Conservation (phyloP, 371 early-diverging fungal genomes). For the Rhizopus sp. region DNA sequence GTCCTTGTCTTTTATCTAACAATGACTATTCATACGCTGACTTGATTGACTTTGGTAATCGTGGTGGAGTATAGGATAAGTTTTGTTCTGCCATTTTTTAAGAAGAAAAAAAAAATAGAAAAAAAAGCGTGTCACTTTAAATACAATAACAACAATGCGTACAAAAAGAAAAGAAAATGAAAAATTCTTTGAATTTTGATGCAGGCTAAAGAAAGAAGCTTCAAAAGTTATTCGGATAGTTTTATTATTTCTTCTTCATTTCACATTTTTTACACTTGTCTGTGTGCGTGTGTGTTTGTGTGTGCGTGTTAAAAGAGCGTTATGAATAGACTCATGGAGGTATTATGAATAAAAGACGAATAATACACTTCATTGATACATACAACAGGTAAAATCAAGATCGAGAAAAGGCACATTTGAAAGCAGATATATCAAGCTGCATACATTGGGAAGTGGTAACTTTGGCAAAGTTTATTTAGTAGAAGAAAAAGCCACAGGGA, state of each 20-base stretch:
- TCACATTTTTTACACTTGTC: not conserved
- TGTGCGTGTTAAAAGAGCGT: not conserved
- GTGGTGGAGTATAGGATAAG: no score
- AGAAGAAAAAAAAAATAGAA: no score
- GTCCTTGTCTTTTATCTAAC: no score
- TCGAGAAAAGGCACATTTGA: constrained; percentile 13
- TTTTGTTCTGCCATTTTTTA: no score
- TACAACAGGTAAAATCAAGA: constrained; percentile 7
- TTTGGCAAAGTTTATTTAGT: constrained; percentile 85
- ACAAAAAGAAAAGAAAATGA: no score
- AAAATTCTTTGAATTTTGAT: constrained; percentile 1
- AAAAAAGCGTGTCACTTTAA: no score
- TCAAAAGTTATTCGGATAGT: not conserved
- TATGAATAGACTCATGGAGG: constrained; percentile 3
- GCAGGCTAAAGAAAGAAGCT: not conserved
- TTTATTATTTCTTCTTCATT: constrained; percentile 1
- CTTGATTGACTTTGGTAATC: no score
- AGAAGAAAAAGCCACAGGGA: constrained; percentile 53
- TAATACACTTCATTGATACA: not conserved
- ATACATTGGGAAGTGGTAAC: constrained; percentile 80
- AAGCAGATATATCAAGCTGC: constrained; percentile 36
- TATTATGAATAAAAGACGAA: not conserved
- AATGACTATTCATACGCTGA: no score
- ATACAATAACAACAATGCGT: no score
- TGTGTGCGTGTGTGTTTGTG: not conserved